Conservation (phyloP, 73 alveolate genomes). For the Paramecium tetraurelia region DNA sequence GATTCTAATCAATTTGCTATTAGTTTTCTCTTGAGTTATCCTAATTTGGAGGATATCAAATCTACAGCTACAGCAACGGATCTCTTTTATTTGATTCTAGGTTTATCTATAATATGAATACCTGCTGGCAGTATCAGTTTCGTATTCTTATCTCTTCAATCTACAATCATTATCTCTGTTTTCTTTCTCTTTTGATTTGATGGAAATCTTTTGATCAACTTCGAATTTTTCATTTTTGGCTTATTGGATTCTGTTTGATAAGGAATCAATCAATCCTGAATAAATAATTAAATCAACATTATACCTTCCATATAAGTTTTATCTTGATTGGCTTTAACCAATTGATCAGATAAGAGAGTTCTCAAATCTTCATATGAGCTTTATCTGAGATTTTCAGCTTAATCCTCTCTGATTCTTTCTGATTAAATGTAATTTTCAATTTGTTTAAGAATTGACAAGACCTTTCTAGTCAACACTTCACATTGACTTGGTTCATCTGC, state of each 20-base stretch:
- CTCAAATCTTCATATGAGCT: not conserved
- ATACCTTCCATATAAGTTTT: constrained; percentile 42
- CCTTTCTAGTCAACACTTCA: constrained; percentile 38
- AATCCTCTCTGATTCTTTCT: constrained; percentile 44
- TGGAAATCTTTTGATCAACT: constrained; percentile 23
- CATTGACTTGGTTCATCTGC: constrained; percentile 26
- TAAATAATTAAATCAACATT: not conserved
- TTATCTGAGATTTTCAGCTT: constrained; percentile 11
- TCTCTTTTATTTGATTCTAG: constrained; percentile 4
- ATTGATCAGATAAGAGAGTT: not conserved
- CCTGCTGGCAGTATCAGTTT: not conserved
- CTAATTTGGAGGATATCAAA: constrained; percentile 34
- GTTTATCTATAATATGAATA: not conserved
- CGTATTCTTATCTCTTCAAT: constrained; percentile 25
- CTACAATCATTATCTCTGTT: constrained; percentile 45
- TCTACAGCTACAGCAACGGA: constrained; percentile 44
- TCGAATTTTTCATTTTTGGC: constrained; percentile 41
- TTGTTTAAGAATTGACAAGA: not conserved
- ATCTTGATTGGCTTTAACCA: constrained; percentile 39
- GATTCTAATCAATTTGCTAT: constrained; percentile 1
- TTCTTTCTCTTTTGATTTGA: constrained; percentile 27
- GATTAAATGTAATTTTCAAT: constrained; percentile 30
- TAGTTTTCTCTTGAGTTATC: constrained; percentile 29
- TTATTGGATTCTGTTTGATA: not conserved
- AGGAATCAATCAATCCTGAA: not conserved